Base-by-base conservation (phyloP, 345 rosid species). In the Psidium guajava region DNA sequence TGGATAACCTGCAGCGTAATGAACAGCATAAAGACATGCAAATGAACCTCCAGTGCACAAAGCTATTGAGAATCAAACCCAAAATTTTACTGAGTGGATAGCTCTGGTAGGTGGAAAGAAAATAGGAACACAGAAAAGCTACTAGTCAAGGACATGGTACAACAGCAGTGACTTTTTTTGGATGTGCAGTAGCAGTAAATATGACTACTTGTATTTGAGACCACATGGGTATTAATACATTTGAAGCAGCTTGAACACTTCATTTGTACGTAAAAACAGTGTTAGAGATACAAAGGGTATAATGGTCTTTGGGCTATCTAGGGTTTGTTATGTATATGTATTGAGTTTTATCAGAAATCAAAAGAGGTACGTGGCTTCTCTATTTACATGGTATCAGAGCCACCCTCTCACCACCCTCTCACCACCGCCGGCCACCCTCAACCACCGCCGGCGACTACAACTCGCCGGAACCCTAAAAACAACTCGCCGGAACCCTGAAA, bases 1-100 rank as follows among this genome's bases (percentile, higher is more conserved):
- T 28, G 94, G 89, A 89, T 91, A 88, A 90, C 88, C 99, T 97
- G 95, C 89, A 90, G 90, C 21, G 32, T 54, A 52, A 27, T 1
- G 25, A 69, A 36, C 47, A 69, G 47, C 47, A 69, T 69, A 20
- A 69, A 69, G 47, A 4, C 80, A 69, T 36, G 47, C 80, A 69
- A 36, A 69, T 18, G 47, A 69, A 69, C 80, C 47, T 36, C 18
- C 80, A 36, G 24, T 69, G 47, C n/a, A 28, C 18, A 21, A 64
- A 64, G 1, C 75, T 18, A 69, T 69, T 69, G 80, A 18, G 80
- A 69, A 69, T 36, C 80, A 69, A 69, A 69, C 80, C 47, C 47
- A 18, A 69, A 20, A 18, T 21, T 69, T 69, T 4, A 69, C 47
- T 69, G 80, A 18, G 16, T 8, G 47, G 44, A 69, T 69, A 36